Evolutionary conservation across 371 early-diverging fungal species (phyloP), one percentile per base, ranked within the genome.

Genomic region (Ordospora colligata): DNA sequence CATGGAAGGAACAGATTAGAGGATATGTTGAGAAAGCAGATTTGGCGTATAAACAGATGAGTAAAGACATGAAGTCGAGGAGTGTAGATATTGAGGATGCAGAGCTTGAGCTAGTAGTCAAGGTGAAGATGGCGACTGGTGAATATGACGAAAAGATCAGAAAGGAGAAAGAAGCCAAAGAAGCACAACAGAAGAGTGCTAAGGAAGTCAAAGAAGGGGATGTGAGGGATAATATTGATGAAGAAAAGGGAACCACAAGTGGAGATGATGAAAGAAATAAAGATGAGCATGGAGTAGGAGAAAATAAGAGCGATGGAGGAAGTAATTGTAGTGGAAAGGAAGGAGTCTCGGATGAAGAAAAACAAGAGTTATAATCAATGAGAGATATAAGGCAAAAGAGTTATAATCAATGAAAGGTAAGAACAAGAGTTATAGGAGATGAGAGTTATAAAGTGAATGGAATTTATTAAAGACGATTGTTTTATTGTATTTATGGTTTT

Each of bases 71-170:
- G 12, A 51, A 47, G 21, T 47, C 32, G 11, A 66, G 32, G 23
- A 47, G 43, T 27, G 19, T 40, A 14, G 67, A 47, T 21, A 66
- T 66, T 32, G 67, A 66, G n/a, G 67, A 66, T 14, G 67, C 32
- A 12, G 67, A 66, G 21, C 32, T 51, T n/a, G n/a, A 27, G 12
- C 49, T 51, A 10, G 32, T 66, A 40, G 21, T 50, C 19, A 51
- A 21, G 17, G 3, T 32, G 17, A 66, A 66, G 8, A 66, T 7
- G 17, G 17, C 32, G 21, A 40, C 32, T 37, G 32, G 43, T 11
- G 67, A 32, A 44, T 23, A 66, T 25, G 66, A 66, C n/a, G 66
- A 66, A 66, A 66, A 22, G 27, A 27, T 27, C 21, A 66, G 19
- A 43, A 44, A 66, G 21, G 49, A 66, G n/a, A 37, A 54, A 23